Evolutionary conservation across 768 basidiomycete genomes (phyloP).

Genomic region (Hypholoma sublateritium): DNA sequence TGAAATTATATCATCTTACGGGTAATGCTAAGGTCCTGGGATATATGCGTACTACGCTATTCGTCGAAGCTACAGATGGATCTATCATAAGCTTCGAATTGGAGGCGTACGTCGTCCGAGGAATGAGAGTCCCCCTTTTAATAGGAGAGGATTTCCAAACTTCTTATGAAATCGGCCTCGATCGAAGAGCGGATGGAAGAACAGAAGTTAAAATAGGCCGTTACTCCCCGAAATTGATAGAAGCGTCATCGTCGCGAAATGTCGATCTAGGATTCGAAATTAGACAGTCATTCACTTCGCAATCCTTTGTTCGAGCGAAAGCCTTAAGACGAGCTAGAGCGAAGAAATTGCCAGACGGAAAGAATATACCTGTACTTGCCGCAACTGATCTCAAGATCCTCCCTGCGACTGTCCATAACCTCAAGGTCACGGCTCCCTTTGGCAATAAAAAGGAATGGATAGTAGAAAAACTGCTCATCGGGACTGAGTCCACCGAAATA

Average conservation of each 20-base stretch:
- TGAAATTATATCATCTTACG: conserved; percentile 13
- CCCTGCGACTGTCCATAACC: conserved; percentile 2
- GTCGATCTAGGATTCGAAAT: conserved; percentile 21
- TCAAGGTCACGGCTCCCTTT: conserved; percentile 9
- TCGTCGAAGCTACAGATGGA: neutral
- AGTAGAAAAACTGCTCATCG: conserved; percentile 14
- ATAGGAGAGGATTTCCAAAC: conserved; percentile 16
- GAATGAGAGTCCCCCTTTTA: conserved; percentile 19
- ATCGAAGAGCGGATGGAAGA: conserved; percentile 4
- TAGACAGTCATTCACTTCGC: conserved; percentile 2
- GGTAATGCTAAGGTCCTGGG: conserved; percentile 15
- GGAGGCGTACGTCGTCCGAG: conserved; percentile 23
- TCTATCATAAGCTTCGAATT: conserved; percentile 13
- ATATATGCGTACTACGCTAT: conserved; percentile 10
- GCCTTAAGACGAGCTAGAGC: neutral
- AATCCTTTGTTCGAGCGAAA: conserved; percentile 8
- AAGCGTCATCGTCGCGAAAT: conserved; percentile 7
- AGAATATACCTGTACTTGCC: neutral
- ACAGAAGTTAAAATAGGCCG: conserved; percentile 8
- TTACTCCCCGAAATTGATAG: neutral
- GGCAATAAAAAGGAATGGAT: conserved; percentile 13
- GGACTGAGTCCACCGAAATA: neutral
- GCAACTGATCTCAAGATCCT: neutral
- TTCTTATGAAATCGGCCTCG: conserved; percentile 8
- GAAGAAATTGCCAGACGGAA: neutral